Base-by-base conservation (phyloP, 768 basidiomycete genomes). In the Trametes gibbosa region DNA sequence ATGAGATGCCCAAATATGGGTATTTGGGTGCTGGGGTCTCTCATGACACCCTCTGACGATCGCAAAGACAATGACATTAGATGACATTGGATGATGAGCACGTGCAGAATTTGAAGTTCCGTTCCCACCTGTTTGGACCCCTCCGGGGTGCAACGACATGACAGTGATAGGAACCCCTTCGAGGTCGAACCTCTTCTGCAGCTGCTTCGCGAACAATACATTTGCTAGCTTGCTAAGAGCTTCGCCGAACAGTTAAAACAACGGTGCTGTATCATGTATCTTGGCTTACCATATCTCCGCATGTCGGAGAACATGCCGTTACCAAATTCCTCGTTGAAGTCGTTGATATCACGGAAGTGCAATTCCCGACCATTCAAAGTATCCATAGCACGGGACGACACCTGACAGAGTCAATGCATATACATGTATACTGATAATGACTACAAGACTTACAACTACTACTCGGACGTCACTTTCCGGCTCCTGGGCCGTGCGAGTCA, bases 381-480 rank as follows among this genome's bases (percentile, higher is more conserved):
- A 19, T 37, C 29, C 21, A 50, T 59, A 19, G 40, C 49, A 34
- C 3, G 48, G 14, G 66, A 67, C 14, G 60, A 32, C 16, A 71
- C 56, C 67, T 71, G 39, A 5, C 2, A 34, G 21, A 16, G 8
- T 43, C 46, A n/a, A 1, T 23, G n/a, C 24, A 47, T n/a, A 50
- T 17, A 17, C 12, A 35, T 1, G n/a, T 32, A 16, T 43, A 34
- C 27, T 16, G 5, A 39, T 54, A 14, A 35, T 3, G 14, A 21
- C 12, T 16, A 14, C 19, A 14, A 7, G 17, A 61, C 80, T 41
- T 58, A 86, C 85, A 54, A 81, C 78, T 10, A 87, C 75, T 14
- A 89, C 75, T 17, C 86, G 80, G 47, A 86, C 85, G 58, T 88
- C 87, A 0, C 83, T 76, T 23, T 72, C 71, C 0, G 76, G 70